phyloP scores from a whole-genome alignment of 805 yeast species.

The Spathaspora sp. region DNA sequence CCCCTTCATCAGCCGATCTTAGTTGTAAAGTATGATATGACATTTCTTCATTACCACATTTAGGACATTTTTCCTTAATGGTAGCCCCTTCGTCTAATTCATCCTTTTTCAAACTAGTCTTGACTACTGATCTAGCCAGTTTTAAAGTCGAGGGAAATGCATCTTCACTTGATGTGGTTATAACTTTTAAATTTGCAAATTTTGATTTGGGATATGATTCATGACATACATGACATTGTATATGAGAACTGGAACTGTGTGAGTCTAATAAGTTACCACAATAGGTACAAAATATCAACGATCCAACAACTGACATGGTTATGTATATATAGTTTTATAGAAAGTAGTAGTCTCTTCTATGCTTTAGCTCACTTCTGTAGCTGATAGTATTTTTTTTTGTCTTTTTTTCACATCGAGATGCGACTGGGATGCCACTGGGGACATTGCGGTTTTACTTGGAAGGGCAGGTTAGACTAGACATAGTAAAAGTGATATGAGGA shows the following conservation, averaged over 20 bases:
- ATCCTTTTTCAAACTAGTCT: slow-evolving; percentile 70
- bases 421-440: no score
- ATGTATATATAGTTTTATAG: background rate
- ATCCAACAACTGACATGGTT: slow-evolving; percentile 89
- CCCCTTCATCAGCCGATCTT: slow-evolving; percentile 99
- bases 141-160: slow-evolving; percentile 89
- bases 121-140: slow-evolving; percentile 84
- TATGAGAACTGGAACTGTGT: slow-evolving; percentile 41
- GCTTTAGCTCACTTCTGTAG: no score
- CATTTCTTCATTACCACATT: slow-evolving; percentile 98
- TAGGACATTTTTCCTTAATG: slow-evolving; percentile 96
- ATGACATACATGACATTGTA: slow-evolving; percentile 56
- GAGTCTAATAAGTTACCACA: slow-evolving; percentile 90
- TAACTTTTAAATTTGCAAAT: slow-evolving; percentile 78
- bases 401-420: no score
- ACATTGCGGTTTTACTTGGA: no score
- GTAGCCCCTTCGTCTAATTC: slow-evolving; percentile 95
- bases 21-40: slow-evolving; percentile 93
- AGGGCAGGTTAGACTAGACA: no score
- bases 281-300: slow-evolving; percentile 86
- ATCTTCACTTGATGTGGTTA: slow-evolving; percentile 83
- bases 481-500: no score
- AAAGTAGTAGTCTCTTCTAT: background rate
- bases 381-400: no score
- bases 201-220: slow-evolving; percentile 43